Evolutionary conservation across 371 early-diverging fungal genomes (phyloP).

Genomic region (Actinomortierella ambigua): DNA sequence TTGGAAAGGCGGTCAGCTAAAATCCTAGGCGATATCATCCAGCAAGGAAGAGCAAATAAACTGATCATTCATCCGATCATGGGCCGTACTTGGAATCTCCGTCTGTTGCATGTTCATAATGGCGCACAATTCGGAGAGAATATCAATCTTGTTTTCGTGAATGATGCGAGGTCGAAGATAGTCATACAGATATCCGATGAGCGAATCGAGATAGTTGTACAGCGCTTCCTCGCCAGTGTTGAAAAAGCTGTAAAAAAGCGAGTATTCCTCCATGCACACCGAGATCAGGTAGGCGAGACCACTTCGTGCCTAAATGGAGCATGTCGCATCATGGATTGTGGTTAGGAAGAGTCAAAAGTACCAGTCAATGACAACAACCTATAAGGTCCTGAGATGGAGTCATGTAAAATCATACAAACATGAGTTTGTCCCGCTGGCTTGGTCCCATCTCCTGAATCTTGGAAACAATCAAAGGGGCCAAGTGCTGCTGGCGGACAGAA

Average conservation of each 20-base stretch:
- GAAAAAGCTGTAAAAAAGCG: constrained; percentile 80
- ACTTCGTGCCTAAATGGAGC: constrained; percentile 59
- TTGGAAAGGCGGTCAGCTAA: no score
- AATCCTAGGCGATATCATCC: no score
- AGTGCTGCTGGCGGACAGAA: constrained; percentile 66
- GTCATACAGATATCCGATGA: constrained; percentile 76
- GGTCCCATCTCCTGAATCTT: constrained; percentile 65
- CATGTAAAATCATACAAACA: constrained; percentile 72
- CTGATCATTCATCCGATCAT: constrained; percentile 15
- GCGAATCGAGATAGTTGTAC: constrained; percentile 64
- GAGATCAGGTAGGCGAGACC: constrained; percentile 82
- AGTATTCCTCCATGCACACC: constrained; percentile 81
- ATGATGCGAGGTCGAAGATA: constrained; percentile 86
- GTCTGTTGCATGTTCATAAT: constrained; percentile 62
- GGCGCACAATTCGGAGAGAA: constrained; percentile 82
- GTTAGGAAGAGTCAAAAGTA: background rate
- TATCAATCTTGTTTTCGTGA: constrained; percentile 77
- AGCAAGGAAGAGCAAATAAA: no score
- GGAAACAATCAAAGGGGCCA: constrained; percentile 68
- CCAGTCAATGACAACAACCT: background rate
- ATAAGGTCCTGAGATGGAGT: no score
- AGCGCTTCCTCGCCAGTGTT: constrained; percentile 65
- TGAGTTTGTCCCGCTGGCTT: constrained; percentile 57
- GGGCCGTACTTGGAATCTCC: constrained; percentile 60
- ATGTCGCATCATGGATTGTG: background rate